Evolutionary conservation across 129 eudicot genomes (phyloP).

Genomic region (Pulicaria dysenterica): DNA sequence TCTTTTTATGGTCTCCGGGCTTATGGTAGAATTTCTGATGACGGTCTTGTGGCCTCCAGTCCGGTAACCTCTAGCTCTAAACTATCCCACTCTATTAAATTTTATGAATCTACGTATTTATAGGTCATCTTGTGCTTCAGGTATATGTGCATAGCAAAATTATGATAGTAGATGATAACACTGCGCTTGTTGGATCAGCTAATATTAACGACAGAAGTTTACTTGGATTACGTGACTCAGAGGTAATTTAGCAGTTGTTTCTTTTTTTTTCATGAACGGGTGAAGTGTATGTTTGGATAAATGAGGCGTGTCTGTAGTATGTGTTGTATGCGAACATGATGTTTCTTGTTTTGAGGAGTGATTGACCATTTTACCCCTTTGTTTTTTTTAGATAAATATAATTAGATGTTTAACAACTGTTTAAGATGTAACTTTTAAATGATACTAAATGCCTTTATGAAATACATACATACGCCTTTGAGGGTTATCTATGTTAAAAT

Average conservation of each 20-base stretch:
- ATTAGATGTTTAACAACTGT: no score
- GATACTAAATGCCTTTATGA: no score
- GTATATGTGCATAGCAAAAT: conserved; percentile 96
- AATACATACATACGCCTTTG: no score
- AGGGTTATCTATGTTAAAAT: no score
- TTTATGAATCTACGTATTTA: background rate
- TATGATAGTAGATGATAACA: conserved; percentile 89
- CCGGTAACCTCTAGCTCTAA: conserved; percentile 54
- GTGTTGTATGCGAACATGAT: no score
- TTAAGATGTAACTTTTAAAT: no score
- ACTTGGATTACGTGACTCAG: conserved; percentile 97
- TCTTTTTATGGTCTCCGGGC: conserved; percentile 97
- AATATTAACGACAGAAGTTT: conserved; percentile 95
- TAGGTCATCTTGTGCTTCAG: conserved; percentile 36
- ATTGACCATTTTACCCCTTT: no score
- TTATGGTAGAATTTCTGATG: conserved; percentile 81
- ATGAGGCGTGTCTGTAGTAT: no score
- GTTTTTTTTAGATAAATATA: no score
- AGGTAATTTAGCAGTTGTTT: conserved; percentile 42
- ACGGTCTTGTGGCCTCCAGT: conserved; percentile 83
- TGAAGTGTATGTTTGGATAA: no score
- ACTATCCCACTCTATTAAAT: background rate
- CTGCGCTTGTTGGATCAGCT: conserved; percentile 83
- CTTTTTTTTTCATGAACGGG: no score
- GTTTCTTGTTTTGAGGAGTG: no score